Evolutionary conservation across 257 asterid genomes (phyloP).

Genomic region (Jacaranda mimosifolia): DNA sequence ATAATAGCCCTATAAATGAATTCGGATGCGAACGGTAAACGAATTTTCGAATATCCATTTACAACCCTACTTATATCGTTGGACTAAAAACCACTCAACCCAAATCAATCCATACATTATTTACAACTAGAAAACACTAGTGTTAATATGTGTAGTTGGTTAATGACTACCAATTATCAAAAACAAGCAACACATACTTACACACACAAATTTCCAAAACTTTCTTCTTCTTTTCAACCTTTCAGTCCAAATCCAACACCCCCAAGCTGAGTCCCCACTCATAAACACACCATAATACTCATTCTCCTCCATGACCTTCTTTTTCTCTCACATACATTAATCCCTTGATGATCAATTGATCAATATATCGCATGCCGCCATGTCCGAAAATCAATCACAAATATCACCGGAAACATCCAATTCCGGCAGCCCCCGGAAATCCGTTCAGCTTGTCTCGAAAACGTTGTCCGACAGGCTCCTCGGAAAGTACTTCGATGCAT

Average conservation of each 20-base stretch:
- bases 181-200: neutral
- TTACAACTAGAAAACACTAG: neutral
- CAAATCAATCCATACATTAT: no score
- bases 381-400: slow-evolving; percentile 11
- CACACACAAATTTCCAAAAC: slow-evolving; percentile 1
- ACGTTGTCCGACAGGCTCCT: slow-evolving; percentile 52
- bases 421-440: neutral
- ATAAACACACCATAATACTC: no score
- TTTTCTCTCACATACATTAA: neutral
- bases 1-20: no score
- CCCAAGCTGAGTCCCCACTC: neutral
- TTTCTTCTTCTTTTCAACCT: neutral
- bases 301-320: neutral
- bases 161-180: neutral
- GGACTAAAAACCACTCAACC: no score
- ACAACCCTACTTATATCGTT: no score
- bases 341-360: neutral
- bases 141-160: neutral
- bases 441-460: slow-evolving; percentile 48
- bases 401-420: neutral
- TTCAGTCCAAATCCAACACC: neutral
- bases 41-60: no score
- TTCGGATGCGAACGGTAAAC: no score
- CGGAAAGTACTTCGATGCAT: slow-evolving; percentile 56
- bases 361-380: no score